Conservation (phyloP, 192 early-diverging fungal genomes). For the Linnemannia hyalina region DNA sequence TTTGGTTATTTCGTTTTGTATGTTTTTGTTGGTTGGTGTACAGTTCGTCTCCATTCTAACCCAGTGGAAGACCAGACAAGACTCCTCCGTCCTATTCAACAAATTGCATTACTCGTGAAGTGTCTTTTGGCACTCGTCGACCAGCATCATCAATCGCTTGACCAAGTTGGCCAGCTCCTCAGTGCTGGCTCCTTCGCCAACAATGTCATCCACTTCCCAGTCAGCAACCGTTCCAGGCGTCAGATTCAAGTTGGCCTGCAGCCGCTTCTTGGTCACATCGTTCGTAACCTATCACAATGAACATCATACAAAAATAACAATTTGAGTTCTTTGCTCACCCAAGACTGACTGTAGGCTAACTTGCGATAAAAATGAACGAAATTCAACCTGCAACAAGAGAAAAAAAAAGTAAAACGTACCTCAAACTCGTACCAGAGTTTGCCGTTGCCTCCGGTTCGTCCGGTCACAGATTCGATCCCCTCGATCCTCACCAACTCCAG, state of each 20-base stretch:
- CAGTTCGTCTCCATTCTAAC: too few relatives aligned
- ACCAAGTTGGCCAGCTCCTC: slow-evolving; percentile 25
- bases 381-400: background rate
- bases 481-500: slow-evolving; percentile 20
- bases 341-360: too few relatives aligned
- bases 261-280: slow-evolving; percentile 6
- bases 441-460: slow-evolving; percentile 4
- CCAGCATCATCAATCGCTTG: slow-evolving; percentile 25
- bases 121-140: slow-evolving; percentile 36
- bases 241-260: slow-evolving; percentile 27
- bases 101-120: background rate
- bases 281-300: slow-evolving; percentile 12
- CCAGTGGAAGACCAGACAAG: too few relatives aligned
- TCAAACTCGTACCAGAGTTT: slow-evolving; percentile 48
- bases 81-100: background rate
- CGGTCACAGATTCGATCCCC: slow-evolving; percentile 28
- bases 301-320: too few relatives aligned
- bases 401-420: slow-evolving; percentile 18
- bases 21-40: too few relatives aligned
- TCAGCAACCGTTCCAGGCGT: slow-evolving; percentile 35
- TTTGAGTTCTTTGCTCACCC: background rate
- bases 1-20: background rate
- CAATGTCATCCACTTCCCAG: slow-evolving; percentile 27
- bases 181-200: slow-evolving; percentile 15
- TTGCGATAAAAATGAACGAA: background rate